Conservation (phyloP, 2,329 filamentous ascomycete genomes). For the Setomelanomma holmii region DNA sequence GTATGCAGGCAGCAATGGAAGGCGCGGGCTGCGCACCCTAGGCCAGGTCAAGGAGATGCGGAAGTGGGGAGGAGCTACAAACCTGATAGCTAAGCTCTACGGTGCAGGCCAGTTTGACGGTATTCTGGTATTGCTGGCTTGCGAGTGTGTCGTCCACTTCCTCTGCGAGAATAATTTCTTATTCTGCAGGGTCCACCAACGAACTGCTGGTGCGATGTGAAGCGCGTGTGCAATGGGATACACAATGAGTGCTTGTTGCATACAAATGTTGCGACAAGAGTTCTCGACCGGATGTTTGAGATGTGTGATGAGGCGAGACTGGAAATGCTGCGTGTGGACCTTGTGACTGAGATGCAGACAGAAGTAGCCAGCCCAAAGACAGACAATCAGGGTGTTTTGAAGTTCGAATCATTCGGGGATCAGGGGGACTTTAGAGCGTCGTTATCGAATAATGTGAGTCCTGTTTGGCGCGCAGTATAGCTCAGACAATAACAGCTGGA, state of each 20-base stretch:
- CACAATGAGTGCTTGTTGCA: conserved; percentile 29
- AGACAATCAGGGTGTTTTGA: conserved; percentile 41
- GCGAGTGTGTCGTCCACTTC: background rate
- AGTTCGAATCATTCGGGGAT: conserved; percentile 48
- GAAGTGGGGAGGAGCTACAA: conserved; percentile 26
- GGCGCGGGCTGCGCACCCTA: conserved; percentile 21
- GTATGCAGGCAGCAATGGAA: conserved; percentile 38
- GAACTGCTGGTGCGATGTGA: conserved; percentile 17
- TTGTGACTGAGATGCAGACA: conserved; percentile 39
- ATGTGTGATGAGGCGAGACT: conserved; percentile 27
- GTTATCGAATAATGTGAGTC: conserved; percentile 36
- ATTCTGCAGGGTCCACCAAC: conserved; percentile 24
- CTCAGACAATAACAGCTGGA: conserved; percentile 37
- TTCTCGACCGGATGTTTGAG: conserved; percentile 19
- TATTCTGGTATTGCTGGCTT: conserved; percentile 21
- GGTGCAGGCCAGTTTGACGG: conserved; percentile 47
- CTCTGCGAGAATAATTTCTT: conserved; percentile 13
- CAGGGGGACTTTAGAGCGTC: conserved; percentile 44
- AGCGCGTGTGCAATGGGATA: conserved; percentile 22
- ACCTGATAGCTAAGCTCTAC: conserved; percentile 47
- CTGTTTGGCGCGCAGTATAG: conserved; percentile 34
- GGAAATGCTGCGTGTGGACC: conserved; percentile 32
- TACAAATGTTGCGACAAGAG: conserved; percentile 33
- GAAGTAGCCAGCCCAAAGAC: conserved; percentile 41
- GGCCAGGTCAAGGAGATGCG: conserved; percentile 12